phyloP scores from a whole-genome alignment of 73 alveolate species.

The Effrenium voratum region DNA sequence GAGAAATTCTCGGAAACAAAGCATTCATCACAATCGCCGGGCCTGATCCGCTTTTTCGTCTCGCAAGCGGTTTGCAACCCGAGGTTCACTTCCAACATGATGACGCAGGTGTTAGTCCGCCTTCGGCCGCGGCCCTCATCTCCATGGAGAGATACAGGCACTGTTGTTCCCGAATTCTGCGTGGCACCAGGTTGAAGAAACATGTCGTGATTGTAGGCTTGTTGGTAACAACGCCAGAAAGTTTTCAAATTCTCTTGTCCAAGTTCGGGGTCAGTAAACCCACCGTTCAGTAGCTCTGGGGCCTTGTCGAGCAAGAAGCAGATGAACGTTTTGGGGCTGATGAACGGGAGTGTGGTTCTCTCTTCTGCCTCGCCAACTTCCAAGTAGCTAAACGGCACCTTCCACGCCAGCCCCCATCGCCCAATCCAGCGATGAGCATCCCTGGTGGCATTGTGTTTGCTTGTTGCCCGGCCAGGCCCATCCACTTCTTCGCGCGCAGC shows the following conservation, averaged over 20 bases:
- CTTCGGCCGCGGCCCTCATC: slow-evolving; percentile 58
- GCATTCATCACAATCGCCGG: neutral
- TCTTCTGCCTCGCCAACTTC: neutral
- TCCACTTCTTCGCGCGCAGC: slow-evolving; percentile 2
- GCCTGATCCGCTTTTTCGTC: neutral
- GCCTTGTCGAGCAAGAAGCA: neutral
- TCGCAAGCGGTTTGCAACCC: neutral
- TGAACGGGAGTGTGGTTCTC: neutral
- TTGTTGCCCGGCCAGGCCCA: neutral
- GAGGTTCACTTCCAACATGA: neutral
- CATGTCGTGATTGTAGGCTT: neutral
- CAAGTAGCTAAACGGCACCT: neutral
- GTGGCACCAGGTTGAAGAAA: neutral
- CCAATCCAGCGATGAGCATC: neutral
- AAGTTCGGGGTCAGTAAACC: neutral
- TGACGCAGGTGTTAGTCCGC: slow-evolving; percentile 14
- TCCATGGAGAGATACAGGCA: slow-evolving; percentile 28
- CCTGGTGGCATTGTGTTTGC: slow-evolving; percentile 1
- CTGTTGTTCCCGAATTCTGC: neutral
- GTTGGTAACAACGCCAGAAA: neutral
- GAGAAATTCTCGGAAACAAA: neutral
- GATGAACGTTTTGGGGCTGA: slow-evolving; percentile 9
- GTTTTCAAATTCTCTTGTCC: neutral
- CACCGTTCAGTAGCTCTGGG: slow-evolving; percentile 11
- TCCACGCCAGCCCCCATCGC: slow-evolving; percentile 18